Percentiles rank a stretch among this genome's conserved stretches.
Conservation (phyloP, 352 stramenopile species). For the Pythium biforme region DNA sequence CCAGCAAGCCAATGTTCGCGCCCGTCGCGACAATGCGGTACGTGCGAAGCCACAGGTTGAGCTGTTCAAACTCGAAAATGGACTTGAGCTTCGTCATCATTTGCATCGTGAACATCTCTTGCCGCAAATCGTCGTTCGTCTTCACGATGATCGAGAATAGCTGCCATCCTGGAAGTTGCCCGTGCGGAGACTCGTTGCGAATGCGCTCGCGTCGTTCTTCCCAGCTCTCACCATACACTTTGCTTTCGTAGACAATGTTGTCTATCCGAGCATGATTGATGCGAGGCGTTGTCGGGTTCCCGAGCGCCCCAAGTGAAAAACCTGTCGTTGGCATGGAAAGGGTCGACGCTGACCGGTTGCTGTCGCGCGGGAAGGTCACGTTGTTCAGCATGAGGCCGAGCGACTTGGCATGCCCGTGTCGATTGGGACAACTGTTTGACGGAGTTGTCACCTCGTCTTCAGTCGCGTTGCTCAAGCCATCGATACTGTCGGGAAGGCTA, state of each 20-base stretch:
- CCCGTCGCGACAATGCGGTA: constrained; percentile 96
- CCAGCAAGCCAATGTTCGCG: constrained; percentile 92
- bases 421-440: not conserved
- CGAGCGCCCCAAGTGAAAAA: constrained; percentile 15
- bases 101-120: constrained; percentile 98
- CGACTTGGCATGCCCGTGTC: constrained; percentile 8
- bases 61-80: constrained; percentile 92
- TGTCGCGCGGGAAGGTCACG: constrained; percentile 29
- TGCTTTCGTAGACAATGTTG: constrained; percentile 77
- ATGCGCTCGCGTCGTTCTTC: constrained; percentile 60
- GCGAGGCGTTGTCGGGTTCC: constrained; percentile 9
- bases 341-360: constrained; percentile 13
- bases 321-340: constrained; percentile 20
- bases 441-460: constrained; percentile 24
- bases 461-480: constrained; percentile 10
- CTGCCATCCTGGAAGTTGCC: constrained; percentile 83
- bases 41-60: constrained; percentile 92
- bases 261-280: constrained; percentile 35
- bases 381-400: constrained; percentile 15
- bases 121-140: constrained; percentile 96
- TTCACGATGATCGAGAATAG: constrained; percentile 96
- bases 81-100: constrained; percentile 94
- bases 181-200: constrained; percentile 67
- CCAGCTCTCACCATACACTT: constrained; percentile 79
- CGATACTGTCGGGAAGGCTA: constrained; percentile 23